Percentiles rank a stretch among this genome's conserved stretches.
Conservation (phyloP, 1,284 basidiomycete species). For the Mrakiaceae sp. region DNA sequence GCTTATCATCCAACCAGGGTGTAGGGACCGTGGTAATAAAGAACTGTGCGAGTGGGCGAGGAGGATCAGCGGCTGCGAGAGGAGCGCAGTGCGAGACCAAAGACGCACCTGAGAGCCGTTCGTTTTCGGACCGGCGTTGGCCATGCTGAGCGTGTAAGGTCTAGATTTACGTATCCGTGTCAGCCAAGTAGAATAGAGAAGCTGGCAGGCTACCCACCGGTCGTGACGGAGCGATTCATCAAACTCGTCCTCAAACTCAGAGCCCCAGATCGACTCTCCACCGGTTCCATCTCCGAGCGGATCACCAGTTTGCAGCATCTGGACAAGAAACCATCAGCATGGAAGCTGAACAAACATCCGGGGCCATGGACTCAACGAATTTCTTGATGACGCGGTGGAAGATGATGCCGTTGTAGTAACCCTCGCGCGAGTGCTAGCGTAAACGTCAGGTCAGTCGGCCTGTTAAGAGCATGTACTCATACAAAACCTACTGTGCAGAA, state of each 20-base stretch:
- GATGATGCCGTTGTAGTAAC: constrained; percentile 86
- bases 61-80: neutral
- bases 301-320: constrained; percentile 97
- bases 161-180: constrained; percentile 32
- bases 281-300: constrained; percentile 95
- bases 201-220: constrained; percentile 41
- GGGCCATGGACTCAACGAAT: constrained; percentile 47
- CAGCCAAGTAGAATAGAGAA: constrained; percentile 12
- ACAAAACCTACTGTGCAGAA: constrained; percentile 41
- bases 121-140: constrained; percentile 88
- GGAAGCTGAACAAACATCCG: neutral
- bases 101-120: constrained; percentile 46
- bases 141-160: constrained; percentile 97
- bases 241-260: constrained; percentile 94
- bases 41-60: constrained; percentile 62
- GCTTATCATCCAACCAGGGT: constrained; percentile 67
- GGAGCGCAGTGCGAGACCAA: neutral
- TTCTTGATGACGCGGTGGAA: constrained; percentile 98
- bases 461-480: neutral
- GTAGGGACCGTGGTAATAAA: constrained; percentile 96
- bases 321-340: neutral
- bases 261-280: constrained; percentile 90
- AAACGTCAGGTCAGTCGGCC: neutral
- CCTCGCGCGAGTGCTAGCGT: constrained; percentile 24
- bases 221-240: constrained; percentile 79